phyloP scores from a whole-genome alignment of 768 basidiomycete genomes.

The Amanita brunnescens region DNA sequence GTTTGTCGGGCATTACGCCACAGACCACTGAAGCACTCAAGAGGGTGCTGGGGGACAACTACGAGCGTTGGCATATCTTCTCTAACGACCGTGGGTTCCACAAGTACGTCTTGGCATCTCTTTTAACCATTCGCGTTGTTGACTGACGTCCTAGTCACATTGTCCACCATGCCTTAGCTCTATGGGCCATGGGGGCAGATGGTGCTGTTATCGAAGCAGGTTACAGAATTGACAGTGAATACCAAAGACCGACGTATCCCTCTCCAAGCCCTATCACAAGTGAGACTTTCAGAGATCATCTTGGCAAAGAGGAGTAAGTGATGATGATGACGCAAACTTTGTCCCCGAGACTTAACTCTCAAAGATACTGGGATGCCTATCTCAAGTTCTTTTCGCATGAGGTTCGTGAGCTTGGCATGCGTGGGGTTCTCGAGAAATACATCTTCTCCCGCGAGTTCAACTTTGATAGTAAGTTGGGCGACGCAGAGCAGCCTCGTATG shows the following conservation, averaged over 20 bases:
- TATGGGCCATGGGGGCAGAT: slow-evolving; percentile 53
- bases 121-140: background rate
- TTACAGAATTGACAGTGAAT: slow-evolving; percentile 27
- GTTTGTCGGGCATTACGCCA: slow-evolving; percentile 25
- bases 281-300: slow-evolving; percentile 43
- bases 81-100: slow-evolving; percentile 35
- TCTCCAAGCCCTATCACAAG: slow-evolving; percentile 38
- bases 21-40: slow-evolving; percentile 31
- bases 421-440: slow-evolving; percentile 43
- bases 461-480: slow-evolving; percentile 19
- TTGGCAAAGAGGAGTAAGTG: slow-evolving; percentile 48
- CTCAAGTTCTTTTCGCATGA: slow-evolving; percentile 44
- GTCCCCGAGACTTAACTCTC: slow-evolving; percentile 1
- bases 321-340: background rate
- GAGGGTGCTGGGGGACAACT: slow-evolving; percentile 38
- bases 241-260: slow-evolving; percentile 28
- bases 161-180: slow-evolving; percentile 47
- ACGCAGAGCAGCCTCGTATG: slow-evolving; percentile 38
- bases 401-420: slow-evolving; percentile 27
- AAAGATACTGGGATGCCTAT: slow-evolving; percentile 28
- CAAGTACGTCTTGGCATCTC: slow-evolving; percentile 22
- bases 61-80: slow-evolving; percentile 45
- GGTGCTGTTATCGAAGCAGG: slow-evolving; percentile 26
- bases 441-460: slow-evolving; percentile 34
- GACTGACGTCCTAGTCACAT: slow-evolving; percentile 29